phyloP scores from a whole-genome alignment of 2,329 filamentous ascomycete genomes.

The Penicillium thymicola region DNA sequence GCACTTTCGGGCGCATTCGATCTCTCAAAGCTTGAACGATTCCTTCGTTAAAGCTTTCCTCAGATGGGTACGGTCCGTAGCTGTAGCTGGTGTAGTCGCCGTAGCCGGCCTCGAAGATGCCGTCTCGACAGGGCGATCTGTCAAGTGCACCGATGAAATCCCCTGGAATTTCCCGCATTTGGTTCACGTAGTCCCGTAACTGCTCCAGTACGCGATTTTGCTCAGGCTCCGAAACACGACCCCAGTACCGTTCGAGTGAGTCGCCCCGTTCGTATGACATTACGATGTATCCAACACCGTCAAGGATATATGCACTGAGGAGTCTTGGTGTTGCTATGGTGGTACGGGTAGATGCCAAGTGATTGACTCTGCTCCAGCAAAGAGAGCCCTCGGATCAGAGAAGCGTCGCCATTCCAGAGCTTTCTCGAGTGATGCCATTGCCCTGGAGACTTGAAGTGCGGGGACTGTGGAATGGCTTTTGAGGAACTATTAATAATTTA shows the following conservation, averaged over 20 bases:
- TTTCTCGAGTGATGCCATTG: neutral
- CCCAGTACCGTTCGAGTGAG: neutral
- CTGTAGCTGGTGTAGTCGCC: neutral
- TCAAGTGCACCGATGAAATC: neutral
- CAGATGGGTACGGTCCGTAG: neutral
- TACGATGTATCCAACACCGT: neutral
- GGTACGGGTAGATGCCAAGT: neutral
- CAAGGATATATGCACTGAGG: neutral
- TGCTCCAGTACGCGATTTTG: neutral
- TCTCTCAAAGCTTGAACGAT: neutral
- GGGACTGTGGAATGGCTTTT: neutral
- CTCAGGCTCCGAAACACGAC: neutral
- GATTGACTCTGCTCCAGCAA: neutral
- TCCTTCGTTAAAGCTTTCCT: neutral
- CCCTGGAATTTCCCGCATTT: neutral
- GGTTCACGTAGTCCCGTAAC: neutral
- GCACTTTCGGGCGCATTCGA: neutral
- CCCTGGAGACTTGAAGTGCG: neutral
- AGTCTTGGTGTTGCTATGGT: neutral
- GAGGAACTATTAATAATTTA: neutral
- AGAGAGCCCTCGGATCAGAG: neutral
- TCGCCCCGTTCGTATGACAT: neutral
- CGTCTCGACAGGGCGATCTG: neutral
- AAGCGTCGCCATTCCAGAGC: neutral
- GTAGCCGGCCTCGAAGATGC: neutral